Conservation (phyloP, 2,329 filamentous ascomycete species). For the Diaporthe longicolla region DNA sequence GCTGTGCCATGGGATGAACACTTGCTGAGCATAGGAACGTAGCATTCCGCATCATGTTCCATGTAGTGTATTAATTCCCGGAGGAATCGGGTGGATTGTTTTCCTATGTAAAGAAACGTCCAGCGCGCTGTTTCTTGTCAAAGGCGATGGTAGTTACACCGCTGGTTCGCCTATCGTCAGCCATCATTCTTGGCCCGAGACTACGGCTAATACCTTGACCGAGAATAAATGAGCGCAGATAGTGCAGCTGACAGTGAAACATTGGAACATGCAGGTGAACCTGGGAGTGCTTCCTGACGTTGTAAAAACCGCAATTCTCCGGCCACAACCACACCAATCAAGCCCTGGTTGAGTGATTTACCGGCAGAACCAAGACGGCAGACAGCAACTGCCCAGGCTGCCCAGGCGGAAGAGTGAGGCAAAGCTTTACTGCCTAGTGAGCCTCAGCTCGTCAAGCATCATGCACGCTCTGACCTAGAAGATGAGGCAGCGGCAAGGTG, state of each 20-base stretch:
- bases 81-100: neutral
- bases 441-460: neutral
- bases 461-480: slow-evolving; percentile 16
- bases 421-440: slow-evolving; percentile 22
- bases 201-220: neutral
- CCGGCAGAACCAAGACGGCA: slow-evolving; percentile 25
- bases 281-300: neutral
- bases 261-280: slow-evolving; percentile 18
- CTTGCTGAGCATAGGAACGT: neutral
- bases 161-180: neutral
- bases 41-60: too few species aligned
- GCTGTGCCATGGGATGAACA: neutral
- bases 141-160: neutral
- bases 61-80: neutral
- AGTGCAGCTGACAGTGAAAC: slow-evolving; percentile 9
- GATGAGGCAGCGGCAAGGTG: neutral
- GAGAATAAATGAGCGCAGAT: neutral
- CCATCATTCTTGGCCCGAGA: slow-evolving; percentile 22
- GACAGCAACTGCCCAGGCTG: slow-evolving; percentile 13
- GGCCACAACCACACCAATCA: slow-evolving; percentile 20
- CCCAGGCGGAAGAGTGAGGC: slow-evolving; percentile 18
- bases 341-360: slow-evolving; percentile 19
- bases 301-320: slow-evolving; percentile 12
- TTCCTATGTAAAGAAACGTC: too few species aligned
- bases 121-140: too few species aligned